These are phyloP conservation scores for Hypomontagnella submonticulosa DNA, from an alignment of 495 filamentous ascomycete species.

Conservation along the genomic window DNA sequence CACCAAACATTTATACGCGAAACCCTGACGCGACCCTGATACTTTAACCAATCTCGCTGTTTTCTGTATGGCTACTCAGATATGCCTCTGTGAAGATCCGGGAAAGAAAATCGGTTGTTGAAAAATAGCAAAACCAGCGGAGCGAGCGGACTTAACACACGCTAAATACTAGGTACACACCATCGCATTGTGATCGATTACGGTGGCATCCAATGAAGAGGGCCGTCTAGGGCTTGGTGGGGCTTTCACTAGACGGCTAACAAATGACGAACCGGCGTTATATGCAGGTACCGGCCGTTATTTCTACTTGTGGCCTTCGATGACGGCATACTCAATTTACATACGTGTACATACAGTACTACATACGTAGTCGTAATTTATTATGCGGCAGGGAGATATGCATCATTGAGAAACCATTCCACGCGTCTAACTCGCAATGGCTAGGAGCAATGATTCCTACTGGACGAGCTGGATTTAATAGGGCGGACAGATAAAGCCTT, in stretches of 20 bases:
- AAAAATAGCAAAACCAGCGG: too few relatives aligned
- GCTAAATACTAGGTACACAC: too few relatives aligned
- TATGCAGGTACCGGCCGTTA: slow-evolving; percentile 49
- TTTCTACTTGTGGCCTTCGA: slow-evolving; percentile 38
- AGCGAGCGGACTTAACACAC: background rate
- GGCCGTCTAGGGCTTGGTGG: background rate
- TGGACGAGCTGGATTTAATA: slow-evolving; percentile 10
- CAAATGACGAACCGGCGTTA: slow-evolving; percentile 26
- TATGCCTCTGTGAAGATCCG: background rate
- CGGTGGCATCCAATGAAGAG: slow-evolving; percentile 33
- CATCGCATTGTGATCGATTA: slow-evolving; percentile 8
- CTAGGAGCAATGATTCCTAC: slow-evolving; percentile 8
- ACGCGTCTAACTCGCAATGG: slow-evolving; percentile 35
- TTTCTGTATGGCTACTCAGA: background rate
- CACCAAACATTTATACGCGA: slow-evolving; percentile 12
- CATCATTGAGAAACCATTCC: slow-evolving; percentile 29
- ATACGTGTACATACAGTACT: slow-evolving; percentile 28
- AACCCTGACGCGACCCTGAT: slow-evolving; percentile 24
- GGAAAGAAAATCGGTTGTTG: background rate
- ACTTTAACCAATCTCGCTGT: slow-evolving; percentile 1
- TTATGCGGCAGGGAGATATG: slow-evolving; percentile 24
- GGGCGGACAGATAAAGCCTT: background rate
- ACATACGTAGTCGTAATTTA: slow-evolving; percentile 33
- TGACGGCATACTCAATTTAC: slow-evolving; percentile 37
- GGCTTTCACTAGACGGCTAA: slow-evolving; percentile 7